Evolutionary conservation across 2,329 filamentous ascomycete species (phyloP), one percentile per base, ranked within the genome.

Genomic region (Microsporum canis): DNA sequence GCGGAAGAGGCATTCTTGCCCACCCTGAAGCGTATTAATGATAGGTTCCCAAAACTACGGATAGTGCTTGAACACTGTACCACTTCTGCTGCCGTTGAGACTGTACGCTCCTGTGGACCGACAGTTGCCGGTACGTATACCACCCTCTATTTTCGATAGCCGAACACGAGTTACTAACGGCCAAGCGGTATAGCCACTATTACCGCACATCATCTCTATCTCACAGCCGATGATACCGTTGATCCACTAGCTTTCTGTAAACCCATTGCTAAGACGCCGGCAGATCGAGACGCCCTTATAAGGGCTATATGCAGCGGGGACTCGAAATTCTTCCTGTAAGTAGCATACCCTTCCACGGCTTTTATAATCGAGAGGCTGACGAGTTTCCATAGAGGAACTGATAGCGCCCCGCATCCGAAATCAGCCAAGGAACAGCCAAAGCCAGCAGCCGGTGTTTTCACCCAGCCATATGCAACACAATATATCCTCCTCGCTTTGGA

Each of bases 201-300:
- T 66, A 96, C 91, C 0, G 88, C 89, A 1, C 91, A 96, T 70
- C 91, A 96, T 69, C 79, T 95, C 27, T 90, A 84, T 66, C 80
- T 96, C 36, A 89, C 87, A 10, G 84, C 89, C 14, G 87, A 94
- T 68, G 85, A 91, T 67, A 83, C 84, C 23, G 78, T 78, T 59
- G 82, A 88, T 68, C 82, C 91, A 70, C 85, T 92, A 82, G 84
- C 86, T 69, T 95, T 91, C 77, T 89, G 86, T 77, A 89, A 89
- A 71, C 86, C 86, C 3, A 83, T 88, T 36, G 84, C 87, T 58
- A 89, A 89, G 77, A 85, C 83, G 39, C 85, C 88, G 0, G 82
- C 80, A 14, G 86, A 91, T 69, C 82, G 90, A 3, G 82, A 86
- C 58, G 88, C 89, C 4, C 79, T 95, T 45, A 74, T 95, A 59